These are phyloP conservation scores for Eremochloa ophiuroides DNA, from an alignment of 176 grass and related monocot genomes.

Conservation along the genomic window DNA sequence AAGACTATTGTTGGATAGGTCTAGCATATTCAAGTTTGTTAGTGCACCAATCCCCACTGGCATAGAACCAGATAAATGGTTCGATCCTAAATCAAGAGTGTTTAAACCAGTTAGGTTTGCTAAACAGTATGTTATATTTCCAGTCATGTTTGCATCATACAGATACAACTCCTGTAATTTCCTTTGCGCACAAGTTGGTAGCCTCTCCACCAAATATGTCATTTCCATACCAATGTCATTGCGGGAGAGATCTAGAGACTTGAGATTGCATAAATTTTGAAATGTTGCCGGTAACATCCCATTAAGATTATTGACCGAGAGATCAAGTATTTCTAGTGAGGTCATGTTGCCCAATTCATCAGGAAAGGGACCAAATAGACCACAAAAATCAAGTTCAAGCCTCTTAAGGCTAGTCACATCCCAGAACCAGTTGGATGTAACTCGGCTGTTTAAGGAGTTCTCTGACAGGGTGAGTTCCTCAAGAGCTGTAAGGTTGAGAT, in stretches of 20 bases:
- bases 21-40: background rate
- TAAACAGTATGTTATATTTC: background rate
- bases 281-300: background rate
- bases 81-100: fast-evolving
- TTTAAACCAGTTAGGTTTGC: background rate
- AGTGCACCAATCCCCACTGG: background rate
- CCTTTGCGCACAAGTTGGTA: background rate
- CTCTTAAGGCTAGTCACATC: background rate
- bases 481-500: background rate
- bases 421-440: background rate
- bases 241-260: fast-evolving
- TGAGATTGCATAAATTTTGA: background rate
- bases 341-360: background rate
- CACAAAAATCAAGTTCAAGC: too few species aligned
- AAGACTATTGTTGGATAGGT: too few species aligned
- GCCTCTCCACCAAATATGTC: background rate
- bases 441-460: background rate
- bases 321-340: background rate
- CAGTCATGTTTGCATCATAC: background rate
- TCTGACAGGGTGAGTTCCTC: background rate
- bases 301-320: background rate
- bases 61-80: background rate
- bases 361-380: background rate
- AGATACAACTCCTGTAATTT: background rate
- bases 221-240: background rate